Evolutionary conservation across 805 yeast genomes (phyloP), one percentile per base, ranked within the genome.

Genomic region (Hanseniaspora clermontiae): DNA sequence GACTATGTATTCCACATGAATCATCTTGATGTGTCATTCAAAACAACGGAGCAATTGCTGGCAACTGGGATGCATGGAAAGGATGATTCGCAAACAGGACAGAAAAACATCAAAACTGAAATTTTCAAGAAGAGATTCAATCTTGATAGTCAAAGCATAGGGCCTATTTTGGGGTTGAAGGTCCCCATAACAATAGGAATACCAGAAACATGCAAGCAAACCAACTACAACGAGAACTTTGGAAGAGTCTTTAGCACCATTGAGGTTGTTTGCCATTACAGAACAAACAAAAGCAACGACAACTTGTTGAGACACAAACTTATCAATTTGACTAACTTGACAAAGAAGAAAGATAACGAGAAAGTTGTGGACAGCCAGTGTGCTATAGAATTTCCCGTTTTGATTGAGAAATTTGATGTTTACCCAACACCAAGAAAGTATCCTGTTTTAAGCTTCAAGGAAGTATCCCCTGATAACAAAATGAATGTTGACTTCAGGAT

Each of bases 141-240:
- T 31, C 14, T 53, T 27, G 8, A 31, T 71, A 78, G 9, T 61
- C 75, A 39, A 64, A 70, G 3, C 53, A 59, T 55, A 46, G 68
- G 58, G 56, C 76, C 49, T 58, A n/a, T 53, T 3, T 27, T 81
- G 3, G 84, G 82, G 0, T 62, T 82, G 39, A 86, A 82, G 62
- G 64, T 82, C 1, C 87, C 87, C 0, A 66, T 82, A 42, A 68
- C 81, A 4, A 73, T 82, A 15, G 81, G 80, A 0, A 65, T 82
- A 19, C 80, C 79, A 1, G 75, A 74, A 49, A 78, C 79, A 53
- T 71, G 80, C 4, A 69, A 74, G 11, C 74, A 82, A 32, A 79
- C 84, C 32, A 79, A 81, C 7, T 74, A 69, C 55, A 75, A 74
- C 47, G 65, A 70, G 5, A 64, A 66, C 17, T 77, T 80, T 56